Percentiles rank a stretch among this genome's conserved stretches.
phyloP scores from a whole-genome alignment of 2,329 filamentous ascomycete species.

The Penicillium sp. region DNA sequence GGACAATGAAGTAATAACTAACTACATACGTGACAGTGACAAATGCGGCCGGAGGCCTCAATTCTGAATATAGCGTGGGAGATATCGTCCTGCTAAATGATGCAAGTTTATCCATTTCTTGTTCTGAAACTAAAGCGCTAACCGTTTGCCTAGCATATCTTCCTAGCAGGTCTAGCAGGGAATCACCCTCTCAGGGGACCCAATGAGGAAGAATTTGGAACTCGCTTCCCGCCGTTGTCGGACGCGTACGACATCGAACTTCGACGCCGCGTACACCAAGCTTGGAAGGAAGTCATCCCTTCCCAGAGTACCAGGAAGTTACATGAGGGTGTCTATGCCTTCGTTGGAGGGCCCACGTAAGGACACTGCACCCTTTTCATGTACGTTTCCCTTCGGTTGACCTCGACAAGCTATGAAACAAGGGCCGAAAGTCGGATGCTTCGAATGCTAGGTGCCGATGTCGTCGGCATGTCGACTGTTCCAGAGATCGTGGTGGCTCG shows the following conservation, averaged over 20 bases:
- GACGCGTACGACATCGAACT: slow-evolving; percentile 63
- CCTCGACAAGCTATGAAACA: slow-evolving; percentile 54
- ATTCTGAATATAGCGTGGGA: slow-evolving; percentile 59
- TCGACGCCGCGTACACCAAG: slow-evolving; percentile 53
- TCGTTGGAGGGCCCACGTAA: slow-evolving; percentile 59
- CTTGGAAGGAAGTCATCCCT: slow-evolving; percentile 51
- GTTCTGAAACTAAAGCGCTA: not conserved
- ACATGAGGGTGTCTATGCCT: slow-evolving; percentile 64
- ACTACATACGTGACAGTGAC: slow-evolving; percentile 47
- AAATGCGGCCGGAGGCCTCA: slow-evolving; percentile 63
- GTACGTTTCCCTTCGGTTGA: slow-evolving; percentile 12
- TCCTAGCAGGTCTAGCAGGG: slow-evolving; percentile 58
- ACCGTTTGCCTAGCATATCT: slow-evolving; percentile 51
- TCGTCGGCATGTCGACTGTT: slow-evolving; percentile 68
- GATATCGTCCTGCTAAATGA: slow-evolving; percentile 64
- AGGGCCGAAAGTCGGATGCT: slow-evolving; percentile 62
- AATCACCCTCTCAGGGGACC: slow-evolving; percentile 59
- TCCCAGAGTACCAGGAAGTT: slow-evolving; percentile 49
- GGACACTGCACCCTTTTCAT: slow-evolving; percentile 16
- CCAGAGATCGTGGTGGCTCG: slow-evolving; percentile 64
- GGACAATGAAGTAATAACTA: not conserved
- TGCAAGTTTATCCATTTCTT: slow-evolving; percentile 37
- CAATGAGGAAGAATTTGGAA: slow-evolving; percentile 59
- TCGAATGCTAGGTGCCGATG: slow-evolving; percentile 57
- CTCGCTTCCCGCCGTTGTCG: slow-evolving; percentile 59